Conservation (phyloP, 78 protist genomes). For the Emiliania huxleyi region DNA sequence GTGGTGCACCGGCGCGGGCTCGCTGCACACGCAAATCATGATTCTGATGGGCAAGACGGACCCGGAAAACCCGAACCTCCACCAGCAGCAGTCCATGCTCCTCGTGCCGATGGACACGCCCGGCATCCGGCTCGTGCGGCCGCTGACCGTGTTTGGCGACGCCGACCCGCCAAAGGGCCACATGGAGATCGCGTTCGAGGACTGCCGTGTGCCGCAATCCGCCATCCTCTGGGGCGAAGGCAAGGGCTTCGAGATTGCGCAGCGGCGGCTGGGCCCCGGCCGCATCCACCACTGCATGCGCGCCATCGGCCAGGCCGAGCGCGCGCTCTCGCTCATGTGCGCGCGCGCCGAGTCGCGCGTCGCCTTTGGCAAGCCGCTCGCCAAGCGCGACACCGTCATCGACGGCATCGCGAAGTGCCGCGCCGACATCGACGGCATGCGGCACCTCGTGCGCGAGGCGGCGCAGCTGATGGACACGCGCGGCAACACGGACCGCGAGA, state of each 20-base stretch:
- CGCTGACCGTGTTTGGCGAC: conserved; percentile 67
- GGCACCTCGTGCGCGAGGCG: conserved; percentile 54
- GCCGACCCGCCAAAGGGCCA: conserved; percentile 84
- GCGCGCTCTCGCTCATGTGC: conserved; percentile 49
- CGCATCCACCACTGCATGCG: conserved; percentile 92
- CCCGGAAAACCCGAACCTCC: conserved; percentile 73
- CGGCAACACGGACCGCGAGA: conserved; percentile 43
- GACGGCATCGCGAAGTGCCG: conserved; percentile 59
- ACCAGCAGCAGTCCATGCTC: conserved; percentile 70
- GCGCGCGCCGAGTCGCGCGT: conserved; percentile 37
- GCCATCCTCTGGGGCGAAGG: conserved; percentile 59
- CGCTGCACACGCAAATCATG: too few relatives aligned
- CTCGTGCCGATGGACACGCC: conserved; percentile 55
- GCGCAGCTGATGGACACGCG: conserved; percentile 53
- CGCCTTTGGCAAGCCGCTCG: conserved; percentile 19
- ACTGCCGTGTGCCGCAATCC: conserved; percentile 67
- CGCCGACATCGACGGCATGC: conserved; percentile 63
- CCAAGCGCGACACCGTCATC: background rate
- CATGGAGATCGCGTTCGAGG: conserved; percentile 32
- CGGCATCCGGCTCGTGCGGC: conserved; percentile 53
- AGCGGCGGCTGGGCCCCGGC: conserved; percentile 78
- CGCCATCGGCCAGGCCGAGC: conserved; percentile 60
- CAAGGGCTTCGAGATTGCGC: conserved; percentile 32
- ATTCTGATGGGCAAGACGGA: conserved; percentile 73
- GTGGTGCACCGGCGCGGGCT: conserved; percentile 68